Conservation (phyloP, 495 filamentous ascomycete species). For the Neurospora tetraspora region DNA sequence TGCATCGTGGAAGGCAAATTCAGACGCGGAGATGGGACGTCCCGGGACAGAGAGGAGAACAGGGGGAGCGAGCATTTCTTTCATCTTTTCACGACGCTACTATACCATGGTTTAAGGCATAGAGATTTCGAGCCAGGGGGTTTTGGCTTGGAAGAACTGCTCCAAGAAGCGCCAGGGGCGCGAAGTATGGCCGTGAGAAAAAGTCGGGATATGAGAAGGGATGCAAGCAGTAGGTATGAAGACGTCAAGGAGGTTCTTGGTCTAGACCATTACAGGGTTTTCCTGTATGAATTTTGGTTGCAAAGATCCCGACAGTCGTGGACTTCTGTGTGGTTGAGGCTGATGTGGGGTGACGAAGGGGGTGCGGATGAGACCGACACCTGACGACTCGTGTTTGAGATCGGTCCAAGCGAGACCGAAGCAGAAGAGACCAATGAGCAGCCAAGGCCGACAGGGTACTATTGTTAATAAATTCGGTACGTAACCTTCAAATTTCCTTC, state of each 20-base stretch:
- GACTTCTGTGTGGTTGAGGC: slow-evolving; percentile 13
- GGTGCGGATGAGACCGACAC: slow-evolving; percentile 25
- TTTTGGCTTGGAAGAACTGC: neutral
- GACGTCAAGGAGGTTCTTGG: neutral
- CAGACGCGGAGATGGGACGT: slow-evolving; percentile 13
- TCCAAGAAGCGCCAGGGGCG: neutral
- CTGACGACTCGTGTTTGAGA: slow-evolving; percentile 27
- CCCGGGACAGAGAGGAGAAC: neutral
- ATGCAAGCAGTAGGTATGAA: neutral
- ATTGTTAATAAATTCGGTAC: neutral
- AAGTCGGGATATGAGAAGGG: neutral
- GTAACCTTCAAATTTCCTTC: neutral
- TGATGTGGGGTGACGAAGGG: slow-evolving; percentile 8
- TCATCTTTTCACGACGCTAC: neutral
- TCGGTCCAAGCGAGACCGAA: slow-evolving; percentile 21
- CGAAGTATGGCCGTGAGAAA: neutral
- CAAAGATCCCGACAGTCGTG: neutral
- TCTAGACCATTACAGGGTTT: neutral
- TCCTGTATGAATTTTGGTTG: neutral
- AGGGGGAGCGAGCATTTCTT: neutral
- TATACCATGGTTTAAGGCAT: neutral
- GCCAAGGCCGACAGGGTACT: neutral
- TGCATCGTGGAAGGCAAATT: slow-evolving; percentile 6
- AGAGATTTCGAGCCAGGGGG: neutral
- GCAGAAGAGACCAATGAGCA: neutral